Conservation (phyloP, 169 alveolate species). For the Eimeria mitis region DNA sequence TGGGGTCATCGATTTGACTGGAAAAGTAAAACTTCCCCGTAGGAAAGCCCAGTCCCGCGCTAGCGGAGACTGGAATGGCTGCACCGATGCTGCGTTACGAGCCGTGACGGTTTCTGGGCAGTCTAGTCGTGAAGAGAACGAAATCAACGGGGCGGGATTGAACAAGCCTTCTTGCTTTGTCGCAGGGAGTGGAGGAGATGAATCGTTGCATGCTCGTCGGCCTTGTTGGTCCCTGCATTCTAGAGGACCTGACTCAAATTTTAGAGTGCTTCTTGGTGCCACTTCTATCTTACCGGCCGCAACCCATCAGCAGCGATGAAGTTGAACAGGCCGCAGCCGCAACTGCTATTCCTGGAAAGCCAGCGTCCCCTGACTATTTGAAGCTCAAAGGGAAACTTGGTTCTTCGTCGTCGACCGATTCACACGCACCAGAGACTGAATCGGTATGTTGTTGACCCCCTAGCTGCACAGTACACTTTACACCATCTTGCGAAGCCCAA, state of each 20-base stretch:
- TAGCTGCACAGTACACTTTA: not conserved
- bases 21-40: conserved; percentile 12
- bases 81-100: not conserved
- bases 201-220: conserved; percentile 68
- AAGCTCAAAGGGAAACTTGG: not conserved
- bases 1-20: conserved; percentile 67
- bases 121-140: not conserved
- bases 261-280: conserved; percentile 66
- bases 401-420: conserved; percentile 3
- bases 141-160: not conserved
- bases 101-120: not conserved
- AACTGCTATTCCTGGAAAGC: conserved; percentile 2
- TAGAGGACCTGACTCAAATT: conserved; percentile 50
- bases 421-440: conserved; percentile 13
- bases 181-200: conserved; percentile 58
- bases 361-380: not conserved
- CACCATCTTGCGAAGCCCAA: not conserved
- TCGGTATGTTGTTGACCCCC: not conserved
- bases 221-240: not conserved
- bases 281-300: conserved; percentile 19
- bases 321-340: not conserved
- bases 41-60: not conserved
- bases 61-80: not conserved
- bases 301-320: not conserved
- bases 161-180: not conserved